A percentile compares a stretch with the other conserved stretches of the same genome.
phyloP scores from a whole-genome alignment of 345 rosid genomes.

The Carallia pectinifolia region DNA sequence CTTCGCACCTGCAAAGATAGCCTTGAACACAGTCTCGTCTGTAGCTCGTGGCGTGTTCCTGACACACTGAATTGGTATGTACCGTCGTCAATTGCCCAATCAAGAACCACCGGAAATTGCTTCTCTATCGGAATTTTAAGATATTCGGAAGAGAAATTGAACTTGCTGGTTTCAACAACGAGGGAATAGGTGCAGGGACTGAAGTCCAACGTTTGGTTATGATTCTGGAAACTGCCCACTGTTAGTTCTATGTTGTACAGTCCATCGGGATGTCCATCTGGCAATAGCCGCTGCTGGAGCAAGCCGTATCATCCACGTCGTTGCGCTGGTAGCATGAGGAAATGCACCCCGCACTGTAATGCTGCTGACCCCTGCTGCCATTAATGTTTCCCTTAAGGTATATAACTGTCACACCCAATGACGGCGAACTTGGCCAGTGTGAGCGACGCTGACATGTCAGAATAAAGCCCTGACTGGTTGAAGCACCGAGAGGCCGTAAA shows the following conservation, averaged over 20 bases:
- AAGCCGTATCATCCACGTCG: slow-evolving; percentile 20
- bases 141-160: slow-evolving; percentile 20
- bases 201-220: neutral
- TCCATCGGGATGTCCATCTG: slow-evolving; percentile 25
- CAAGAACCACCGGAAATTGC: slow-evolving; percentile 18
- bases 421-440: slow-evolving; percentile 15
- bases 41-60: neutral
- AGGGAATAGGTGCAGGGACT: slow-evolving; percentile 37
- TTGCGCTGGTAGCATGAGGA: slow-evolving; percentile 3
- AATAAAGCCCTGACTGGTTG: neutral
- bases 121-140: neutral
- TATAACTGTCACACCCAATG: slow-evolving; percentile 32
- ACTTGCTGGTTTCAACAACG: slow-evolving; percentile 8
- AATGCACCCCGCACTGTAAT: slow-evolving; percentile 17
- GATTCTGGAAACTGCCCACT: neutral
- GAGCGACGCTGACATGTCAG: neutral
- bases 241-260: neutral
- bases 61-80: neutral
- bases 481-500: neutral
- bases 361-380: no score
- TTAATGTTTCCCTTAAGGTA: no score
- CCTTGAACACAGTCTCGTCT: neutral
- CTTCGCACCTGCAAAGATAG: slow-evolving; percentile 25
- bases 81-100: slow-evolving; percentile 24
- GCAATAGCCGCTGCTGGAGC: slow-evolving; percentile 41